A percentile compares a stretch with the other conserved stretches of the same genome.
Evolutionary conservation across 306 rosid species (phyloP).

Genomic region (Cicer yamashitae): DNA sequence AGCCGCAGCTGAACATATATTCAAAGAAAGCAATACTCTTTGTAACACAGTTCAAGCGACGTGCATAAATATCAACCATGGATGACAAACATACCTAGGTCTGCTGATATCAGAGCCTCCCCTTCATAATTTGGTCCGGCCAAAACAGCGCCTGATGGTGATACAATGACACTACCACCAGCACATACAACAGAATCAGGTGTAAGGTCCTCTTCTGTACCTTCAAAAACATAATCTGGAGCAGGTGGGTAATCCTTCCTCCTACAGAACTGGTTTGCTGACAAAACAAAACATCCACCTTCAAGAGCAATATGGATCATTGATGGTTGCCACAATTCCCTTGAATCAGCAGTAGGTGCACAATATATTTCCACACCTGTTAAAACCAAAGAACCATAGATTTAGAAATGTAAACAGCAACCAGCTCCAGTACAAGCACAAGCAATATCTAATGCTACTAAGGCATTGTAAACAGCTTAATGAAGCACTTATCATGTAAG

Average conservation of each 20-base stretch:
- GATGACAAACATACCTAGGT: conserved; percentile 68
- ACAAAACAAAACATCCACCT: conserved; percentile 95
- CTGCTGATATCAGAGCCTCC: conserved; percentile 89
- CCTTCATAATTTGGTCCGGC: conserved; percentile 96
- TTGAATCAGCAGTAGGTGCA: conserved; percentile 92
- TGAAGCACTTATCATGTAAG: neutral
- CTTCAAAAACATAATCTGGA: conserved; percentile 79
- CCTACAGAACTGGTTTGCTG: conserved; percentile 90
- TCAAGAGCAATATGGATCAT: conserved; percentile 91
- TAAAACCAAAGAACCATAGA: conserved; percentile 32
- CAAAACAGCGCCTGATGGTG: conserved; percentile 84
- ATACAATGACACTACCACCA: conserved; percentile 92
- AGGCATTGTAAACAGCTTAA: neutral
- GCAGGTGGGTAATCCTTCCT: conserved; percentile 90
- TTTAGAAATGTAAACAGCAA: conserved; percentile 10
- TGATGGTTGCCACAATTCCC: conserved; percentile 86
- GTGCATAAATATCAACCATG: conserved; percentile 26
- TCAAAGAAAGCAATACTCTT: conserved; percentile 16
- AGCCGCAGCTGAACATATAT: conserved; percentile 4
- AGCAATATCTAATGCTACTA: neutral
- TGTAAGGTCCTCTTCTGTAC: conserved; percentile 67
- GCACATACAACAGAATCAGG: conserved; percentile 92
- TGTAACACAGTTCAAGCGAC: conserved; percentile 8
- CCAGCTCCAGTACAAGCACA: neutral
- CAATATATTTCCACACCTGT: conserved; percentile 92